Conservation (phyloP, 2,329 filamentous ascomycete species). For the Calonectria crousiana region DNA sequence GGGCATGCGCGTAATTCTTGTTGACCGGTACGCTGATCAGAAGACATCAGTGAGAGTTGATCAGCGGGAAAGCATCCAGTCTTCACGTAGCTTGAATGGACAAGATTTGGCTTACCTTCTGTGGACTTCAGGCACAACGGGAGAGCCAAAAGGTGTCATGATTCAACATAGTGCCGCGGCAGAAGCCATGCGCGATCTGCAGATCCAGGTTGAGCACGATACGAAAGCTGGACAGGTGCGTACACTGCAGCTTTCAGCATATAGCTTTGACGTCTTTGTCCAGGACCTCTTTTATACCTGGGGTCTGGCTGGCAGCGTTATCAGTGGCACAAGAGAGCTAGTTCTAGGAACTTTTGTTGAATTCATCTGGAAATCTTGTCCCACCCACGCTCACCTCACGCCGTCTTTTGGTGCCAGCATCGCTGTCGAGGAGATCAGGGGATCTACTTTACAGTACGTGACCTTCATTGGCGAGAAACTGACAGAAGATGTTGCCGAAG, state of each 20-base stretch:
- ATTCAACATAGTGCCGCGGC: not conserved
- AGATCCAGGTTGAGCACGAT: not conserved
- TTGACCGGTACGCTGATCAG: not conserved
- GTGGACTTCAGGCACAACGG: not conserved
- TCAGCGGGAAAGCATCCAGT: not conserved
- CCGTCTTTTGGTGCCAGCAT: not conserved
- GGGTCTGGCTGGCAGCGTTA: not conserved
- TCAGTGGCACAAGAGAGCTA: not conserved
- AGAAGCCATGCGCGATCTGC: not conserved
- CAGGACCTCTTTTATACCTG: not conserved
- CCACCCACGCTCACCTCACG: not conserved
- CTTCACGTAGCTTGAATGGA: not conserved
- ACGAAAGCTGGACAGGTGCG: not conserved
- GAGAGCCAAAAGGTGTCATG: not conserved
- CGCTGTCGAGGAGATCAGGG: not conserved
- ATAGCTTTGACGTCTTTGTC: not conserved
- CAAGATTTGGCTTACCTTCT: not conserved
- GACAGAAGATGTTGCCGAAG: not conserved
- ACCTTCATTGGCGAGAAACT: not conserved
- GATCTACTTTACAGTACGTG: not conserved
- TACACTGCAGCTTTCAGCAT: not conserved
- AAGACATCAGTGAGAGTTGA: not conserved
- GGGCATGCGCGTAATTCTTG: not conserved
- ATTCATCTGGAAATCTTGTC: not conserved
- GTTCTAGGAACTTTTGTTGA: not conserved